Percentiles rank a stretch among this genome's conserved stretches.
Conservation (phyloP, 176 grass and related monocot species). For the Dendrocalamus sinicus region DNA sequence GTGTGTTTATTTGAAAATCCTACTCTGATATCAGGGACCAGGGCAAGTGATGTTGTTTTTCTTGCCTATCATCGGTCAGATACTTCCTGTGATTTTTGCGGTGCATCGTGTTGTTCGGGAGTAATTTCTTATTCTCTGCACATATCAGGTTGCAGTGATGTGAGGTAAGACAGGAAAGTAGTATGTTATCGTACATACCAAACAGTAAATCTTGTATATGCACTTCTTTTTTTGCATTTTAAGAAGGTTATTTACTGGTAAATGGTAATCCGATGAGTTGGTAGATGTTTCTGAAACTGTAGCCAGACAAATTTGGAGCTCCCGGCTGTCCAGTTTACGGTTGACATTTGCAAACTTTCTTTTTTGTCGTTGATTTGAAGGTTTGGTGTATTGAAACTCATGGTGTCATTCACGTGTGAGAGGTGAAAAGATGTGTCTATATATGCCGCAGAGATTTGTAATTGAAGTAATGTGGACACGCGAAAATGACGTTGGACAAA, state of each 20-base stretch:
- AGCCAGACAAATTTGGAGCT: neutral
- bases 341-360: neutral
- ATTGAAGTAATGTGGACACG: conserved; percentile 36
- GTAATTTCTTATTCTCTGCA: neutral
- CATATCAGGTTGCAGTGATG: neutral
- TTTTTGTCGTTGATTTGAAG: neutral
- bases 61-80: neutral
- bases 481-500: conserved; percentile 41
- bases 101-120: neutral
- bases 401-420: conserved; percentile 1
- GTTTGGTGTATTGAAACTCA: neutral
- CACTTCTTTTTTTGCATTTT: neutral
- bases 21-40: too few relatives aligned
- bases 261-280: neutral
- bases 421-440: neutral
- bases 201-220: neutral
- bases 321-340: neutral
- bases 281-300: too few relatives aligned
- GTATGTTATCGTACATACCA: neutral
- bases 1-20: neutral
- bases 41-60: neutral
- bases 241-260: neutral
- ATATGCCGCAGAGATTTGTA: conserved; percentile 11
- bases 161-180: neutral
- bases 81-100: neutral